These are phyloP conservation scores for Crithidia brevicula DNA, from an alignment of 208 protist species.

Conservation along the genomic window DNA sequence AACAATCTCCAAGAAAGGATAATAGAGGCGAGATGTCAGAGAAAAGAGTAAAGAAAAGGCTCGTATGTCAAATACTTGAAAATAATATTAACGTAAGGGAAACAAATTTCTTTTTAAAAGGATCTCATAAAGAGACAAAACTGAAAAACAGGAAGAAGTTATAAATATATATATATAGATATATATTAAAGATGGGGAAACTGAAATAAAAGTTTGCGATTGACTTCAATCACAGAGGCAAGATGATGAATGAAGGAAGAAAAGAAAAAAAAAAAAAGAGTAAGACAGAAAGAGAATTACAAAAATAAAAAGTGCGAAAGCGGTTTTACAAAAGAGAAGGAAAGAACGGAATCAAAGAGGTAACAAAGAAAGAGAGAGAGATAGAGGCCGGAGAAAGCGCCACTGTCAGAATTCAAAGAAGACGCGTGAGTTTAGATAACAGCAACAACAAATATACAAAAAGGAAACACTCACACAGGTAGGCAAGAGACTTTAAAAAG, in stretches of 20 bases:
- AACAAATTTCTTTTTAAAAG: neutral
- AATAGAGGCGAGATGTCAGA: neutral
- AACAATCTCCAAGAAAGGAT: neutral
- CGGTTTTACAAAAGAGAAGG: too few relatives aligned
- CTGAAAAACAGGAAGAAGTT: neutral
- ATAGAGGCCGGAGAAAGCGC: too few relatives aligned
- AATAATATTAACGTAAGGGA: neutral
- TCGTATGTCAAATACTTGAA: constrained; percentile 12
- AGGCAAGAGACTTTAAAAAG: constrained; percentile 8
- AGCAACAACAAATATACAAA: too few relatives aligned
- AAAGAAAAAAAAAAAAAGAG: constrained; percentile 19
- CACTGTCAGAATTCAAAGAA: too few relatives aligned
- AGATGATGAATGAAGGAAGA: constrained; percentile 10
- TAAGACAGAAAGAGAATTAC: constrained; percentile 12
- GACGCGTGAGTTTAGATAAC: too few relatives aligned
- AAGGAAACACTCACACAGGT: too few relatives aligned
- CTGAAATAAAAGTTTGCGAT: neutral
- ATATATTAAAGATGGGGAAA: constrained; percentile 2
- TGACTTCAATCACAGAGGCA: neutral
- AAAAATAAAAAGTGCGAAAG: too few relatives aligned
- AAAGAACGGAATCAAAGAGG: too few relatives aligned
- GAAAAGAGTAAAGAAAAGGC: neutral
- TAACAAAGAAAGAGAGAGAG: too few relatives aligned
- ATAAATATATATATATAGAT: too few relatives aligned
- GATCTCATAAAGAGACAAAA: neutral